Percentiles rank a stretch among this genome's conserved stretches.
phyloP scores from a whole-genome alignment of 257 asterid species.

The Phtheirospermum japonicum region DNA sequence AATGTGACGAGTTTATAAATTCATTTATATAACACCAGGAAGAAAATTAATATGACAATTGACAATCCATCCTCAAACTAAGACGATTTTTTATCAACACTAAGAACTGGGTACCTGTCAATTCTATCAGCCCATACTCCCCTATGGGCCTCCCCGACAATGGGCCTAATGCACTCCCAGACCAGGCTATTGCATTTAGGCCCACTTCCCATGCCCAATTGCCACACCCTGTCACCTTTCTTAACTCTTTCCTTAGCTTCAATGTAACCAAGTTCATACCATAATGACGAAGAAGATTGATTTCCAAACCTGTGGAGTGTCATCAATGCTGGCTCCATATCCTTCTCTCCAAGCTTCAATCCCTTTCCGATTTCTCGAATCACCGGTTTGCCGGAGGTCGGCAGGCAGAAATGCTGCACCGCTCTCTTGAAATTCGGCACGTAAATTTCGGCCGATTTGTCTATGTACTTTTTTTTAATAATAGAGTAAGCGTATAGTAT shows the following conservation, averaged over 20 bases:
- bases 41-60: no score
- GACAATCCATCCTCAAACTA: not conserved
- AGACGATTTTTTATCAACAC: constrained; percentile 7
- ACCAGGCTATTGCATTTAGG: constrained; percentile 62
- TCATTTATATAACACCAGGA: no score
- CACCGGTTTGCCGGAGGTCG: constrained; percentile 64
- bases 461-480: constrained; percentile 37
- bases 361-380: constrained; percentile 65
- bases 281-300: constrained; percentile 64
- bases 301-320: constrained; percentile 70
- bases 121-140: constrained; percentile 73
- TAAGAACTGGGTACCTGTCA: constrained; percentile 36
- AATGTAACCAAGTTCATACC: constrained; percentile 71
- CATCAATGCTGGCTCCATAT: constrained; percentile 56
- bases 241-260: constrained; percentile 67
- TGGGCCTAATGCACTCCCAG: constrained; percentile 61
- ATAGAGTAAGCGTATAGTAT: constrained; percentile 38
- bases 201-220: constrained; percentile 82
- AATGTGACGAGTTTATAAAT: no score
- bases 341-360: constrained; percentile 44
- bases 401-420: constrained; percentile 80
- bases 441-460: constrained; percentile 45
- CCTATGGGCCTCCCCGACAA: constrained; percentile 37
- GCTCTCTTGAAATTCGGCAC: constrained; percentile 67
- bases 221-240: constrained; percentile 70